Evolutionary conservation across 2,329 filamentous ascomycete genomes (phyloP).

Genomic region (Bipolaris victoriae): DNA sequence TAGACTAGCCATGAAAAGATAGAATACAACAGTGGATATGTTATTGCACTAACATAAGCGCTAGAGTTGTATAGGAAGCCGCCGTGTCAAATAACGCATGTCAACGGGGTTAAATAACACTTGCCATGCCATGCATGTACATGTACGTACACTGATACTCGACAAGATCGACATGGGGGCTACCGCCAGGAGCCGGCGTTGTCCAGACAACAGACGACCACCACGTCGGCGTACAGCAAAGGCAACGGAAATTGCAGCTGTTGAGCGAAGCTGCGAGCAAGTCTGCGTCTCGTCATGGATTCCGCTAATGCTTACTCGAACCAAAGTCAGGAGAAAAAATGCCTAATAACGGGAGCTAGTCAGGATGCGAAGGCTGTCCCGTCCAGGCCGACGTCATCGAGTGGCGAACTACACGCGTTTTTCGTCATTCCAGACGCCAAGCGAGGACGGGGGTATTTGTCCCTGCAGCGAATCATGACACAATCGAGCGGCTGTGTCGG

Average conservation of each 20-base stretch:
- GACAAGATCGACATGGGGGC: background rate
- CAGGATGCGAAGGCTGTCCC: background rate
- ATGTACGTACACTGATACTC: background rate
- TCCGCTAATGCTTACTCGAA: background rate
- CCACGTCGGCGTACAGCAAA: background rate
- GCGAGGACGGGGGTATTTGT: background rate
- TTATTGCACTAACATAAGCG: too few relatives aligned
- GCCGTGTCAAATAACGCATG: too few relatives aligned
- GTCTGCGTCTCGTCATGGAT: background rate
- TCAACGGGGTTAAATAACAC: too few relatives aligned
- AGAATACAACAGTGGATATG: too few relatives aligned
- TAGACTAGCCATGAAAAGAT: too few relatives aligned
- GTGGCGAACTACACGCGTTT: background rate
- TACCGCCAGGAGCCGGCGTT: background rate
- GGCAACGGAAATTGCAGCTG: background rate
- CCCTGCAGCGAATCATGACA: conserved; percentile 4
- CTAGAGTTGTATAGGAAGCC: too few relatives aligned
- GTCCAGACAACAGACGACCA: background rate
- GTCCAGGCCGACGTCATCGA: background rate
- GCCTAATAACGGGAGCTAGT: conserved; percentile 3
- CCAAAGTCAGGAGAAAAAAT: background rate
- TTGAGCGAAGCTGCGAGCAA: background rate
- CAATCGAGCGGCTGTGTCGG: background rate
- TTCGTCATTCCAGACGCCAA: background rate
- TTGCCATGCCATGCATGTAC: too few relatives aligned